Evolutionary conservation across 441 rosid genomes (phyloP).

Genomic region (Jatropha podagrica): DNA sequence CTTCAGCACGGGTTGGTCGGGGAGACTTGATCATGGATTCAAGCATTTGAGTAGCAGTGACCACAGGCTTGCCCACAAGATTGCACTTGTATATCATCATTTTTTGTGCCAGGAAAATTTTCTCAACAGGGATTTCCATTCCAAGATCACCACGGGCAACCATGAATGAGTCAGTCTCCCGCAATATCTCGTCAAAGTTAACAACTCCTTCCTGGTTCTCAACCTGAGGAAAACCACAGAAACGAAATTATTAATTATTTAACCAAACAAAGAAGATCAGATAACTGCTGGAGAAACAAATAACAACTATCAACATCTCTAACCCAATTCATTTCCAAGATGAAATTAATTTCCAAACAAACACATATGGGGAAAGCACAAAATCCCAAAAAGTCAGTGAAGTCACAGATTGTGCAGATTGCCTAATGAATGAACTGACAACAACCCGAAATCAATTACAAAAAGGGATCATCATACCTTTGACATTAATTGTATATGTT

Average conservation of each 20-base stretch:
- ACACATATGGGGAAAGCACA: background rate
- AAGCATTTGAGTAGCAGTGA: constrained; percentile 95
- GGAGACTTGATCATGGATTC: constrained; percentile 98
- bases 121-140: constrained; percentile 97
- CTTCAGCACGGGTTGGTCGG: constrained; percentile 93
- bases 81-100: constrained; percentile 98
- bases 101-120: constrained; percentile 92
- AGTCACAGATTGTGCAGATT: background rate
- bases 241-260: background rate
- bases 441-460: background rate
- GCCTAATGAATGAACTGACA: background rate
- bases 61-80: constrained; percentile 90
- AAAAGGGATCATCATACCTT: constrained; percentile 54
- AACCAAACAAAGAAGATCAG: background rate
- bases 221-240: constrained; percentile 42
- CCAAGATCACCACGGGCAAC: constrained; percentile 99
- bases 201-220: constrained; percentile 94
- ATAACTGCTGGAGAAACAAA: background rate
- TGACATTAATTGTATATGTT: constrained; percentile 75
- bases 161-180: constrained; percentile 90
- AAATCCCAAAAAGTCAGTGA: background rate
- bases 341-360: background rate
- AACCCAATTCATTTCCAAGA: background rate
- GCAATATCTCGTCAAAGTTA: constrained; percentile 88
- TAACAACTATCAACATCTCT: background rate